Evolutionary conservation across 208 protist genomes (phyloP), one percentile per base, ranked within the genome.

Genomic region (Trypanosoma melophagium): DNA sequence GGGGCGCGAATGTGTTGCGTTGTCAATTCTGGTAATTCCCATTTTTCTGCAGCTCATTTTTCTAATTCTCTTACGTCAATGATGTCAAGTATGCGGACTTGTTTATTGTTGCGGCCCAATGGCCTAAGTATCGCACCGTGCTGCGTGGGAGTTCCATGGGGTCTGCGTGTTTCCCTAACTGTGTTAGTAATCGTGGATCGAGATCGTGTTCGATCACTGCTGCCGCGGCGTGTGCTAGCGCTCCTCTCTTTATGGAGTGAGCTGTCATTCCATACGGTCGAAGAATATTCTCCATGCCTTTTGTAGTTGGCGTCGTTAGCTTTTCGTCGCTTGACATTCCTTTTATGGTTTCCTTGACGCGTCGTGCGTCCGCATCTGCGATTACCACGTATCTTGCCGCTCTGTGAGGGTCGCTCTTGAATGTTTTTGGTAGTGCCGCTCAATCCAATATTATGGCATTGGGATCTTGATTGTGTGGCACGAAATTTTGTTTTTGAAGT

Each of bases 181-280:
- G 10, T 2, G 62, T 22, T 45, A 59, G 19, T 21, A 59, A 13
- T 16, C 52, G 22, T 16, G 47, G 51, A n/a, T 68, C 50, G 35
- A 31, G 52, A 25, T 68, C 21, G 51, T 49, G 35, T 35, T 68
- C 62, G 19, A 68, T 24, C 47, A 51, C 51, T 28, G 4, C 62
- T 22, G 49, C 62, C 7, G 21, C 51, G 13, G 51, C 28, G 31
- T 68, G 62, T 0, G 38, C 47, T 12, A 68, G 31, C 0, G 49
- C 31, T 25, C 62, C 51, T 59, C 62, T 50, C 25, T 68, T 59
- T 49, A 68, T 51, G 28, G 62, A 68, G 45, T 50, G 62, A 24
- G 35, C 8, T 50, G 62, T 44, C 52, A 60, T 68, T 24, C 47
- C 62, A 38, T 50, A 68, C 0, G 47, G n/a, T 1, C 28, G 28